These are phyloP conservation scores for Botrytis tulipae DNA, from an alignment of 2,329 filamentous ascomycete genomes.

Conservation along the genomic window DNA sequence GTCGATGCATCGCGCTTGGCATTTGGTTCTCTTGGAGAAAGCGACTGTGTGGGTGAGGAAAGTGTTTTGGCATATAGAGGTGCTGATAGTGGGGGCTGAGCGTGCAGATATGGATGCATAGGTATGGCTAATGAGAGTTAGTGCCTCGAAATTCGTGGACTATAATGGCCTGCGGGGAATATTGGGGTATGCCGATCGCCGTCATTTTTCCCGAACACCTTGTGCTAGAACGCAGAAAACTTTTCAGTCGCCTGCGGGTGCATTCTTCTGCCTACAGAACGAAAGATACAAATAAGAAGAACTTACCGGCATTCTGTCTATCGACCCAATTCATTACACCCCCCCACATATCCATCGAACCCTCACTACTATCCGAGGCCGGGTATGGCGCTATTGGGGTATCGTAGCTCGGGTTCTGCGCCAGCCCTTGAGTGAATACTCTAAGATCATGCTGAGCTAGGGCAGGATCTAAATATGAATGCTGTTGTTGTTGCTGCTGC, in stretches of 20 bases:
- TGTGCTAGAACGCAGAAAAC: not conserved
- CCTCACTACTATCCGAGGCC: slow-evolving; percentile 19
- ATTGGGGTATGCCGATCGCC: not conserved
- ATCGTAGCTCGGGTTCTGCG: slow-evolving; percentile 3
- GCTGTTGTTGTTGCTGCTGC: slow-evolving; percentile 1
- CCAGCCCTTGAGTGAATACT: slow-evolving; percentile 2
- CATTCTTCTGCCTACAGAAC: not conserved
- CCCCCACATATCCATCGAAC: slow-evolving; percentile 10
- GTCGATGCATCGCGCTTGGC: slow-evolving; percentile 80
- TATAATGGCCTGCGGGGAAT: not conserved
- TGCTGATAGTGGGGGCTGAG: slow-evolving; percentile 1
- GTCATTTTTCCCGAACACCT: not conserved
- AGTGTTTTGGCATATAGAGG: not conserved
- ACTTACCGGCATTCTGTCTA: slow-evolving; percentile 6
- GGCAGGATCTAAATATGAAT: slow-evolving; percentile 16
- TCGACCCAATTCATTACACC: slow-evolving; percentile 18
- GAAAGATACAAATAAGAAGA: not conserved
- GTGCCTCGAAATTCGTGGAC: not conserved
- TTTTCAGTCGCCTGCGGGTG: not conserved
- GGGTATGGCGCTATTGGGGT: slow-evolving; percentile 13
- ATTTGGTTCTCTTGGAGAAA: slow-evolving; percentile 20
- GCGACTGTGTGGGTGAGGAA: slow-evolving; percentile 13
- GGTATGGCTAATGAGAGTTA: slow-evolving; percentile 11
- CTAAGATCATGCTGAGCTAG: slow-evolving; percentile 7
- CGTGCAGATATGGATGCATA: slow-evolving; percentile 13